Conservation (phyloP, 495 filamentous ascomycete genomes). For the Penicillium cosmopolitanum region DNA sequence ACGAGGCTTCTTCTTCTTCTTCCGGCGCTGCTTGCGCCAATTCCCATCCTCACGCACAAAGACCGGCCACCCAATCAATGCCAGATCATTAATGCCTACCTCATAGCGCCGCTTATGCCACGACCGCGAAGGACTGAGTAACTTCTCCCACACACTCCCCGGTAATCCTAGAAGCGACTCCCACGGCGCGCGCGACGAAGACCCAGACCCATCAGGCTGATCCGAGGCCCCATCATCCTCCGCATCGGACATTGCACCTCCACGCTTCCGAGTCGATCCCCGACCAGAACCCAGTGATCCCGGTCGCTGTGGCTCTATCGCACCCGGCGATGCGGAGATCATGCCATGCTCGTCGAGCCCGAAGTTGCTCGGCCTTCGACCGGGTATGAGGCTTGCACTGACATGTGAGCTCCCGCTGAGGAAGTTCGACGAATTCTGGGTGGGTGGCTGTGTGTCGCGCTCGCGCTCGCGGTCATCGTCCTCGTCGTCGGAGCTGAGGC, state of each 20-base stretch:
- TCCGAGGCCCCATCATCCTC: constrained; percentile 51
- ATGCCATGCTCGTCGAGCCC: constrained; percentile 40
- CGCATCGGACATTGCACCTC: constrained; percentile 40
- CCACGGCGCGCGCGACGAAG: constrained; percentile 63
- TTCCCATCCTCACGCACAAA: constrained; percentile 83
- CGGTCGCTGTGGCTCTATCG: constrained; percentile 39
- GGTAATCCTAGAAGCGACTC: constrained; percentile 77
- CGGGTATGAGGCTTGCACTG: constrained; percentile 27
- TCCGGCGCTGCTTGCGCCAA: constrained; percentile 76
- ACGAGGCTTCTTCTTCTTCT: constrained; percentile 57
- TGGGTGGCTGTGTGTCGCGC: constrained; percentile 12
- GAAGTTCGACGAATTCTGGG: background rate
- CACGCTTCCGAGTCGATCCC: constrained; percentile 42
- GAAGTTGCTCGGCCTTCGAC: constrained; percentile 44
- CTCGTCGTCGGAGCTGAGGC: constrained; percentile 53
- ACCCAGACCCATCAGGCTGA: constrained; percentile 54
- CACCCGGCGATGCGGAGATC: constrained; percentile 33
- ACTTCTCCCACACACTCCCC: constrained; percentile 76
- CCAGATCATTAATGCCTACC: constrained; percentile 78
- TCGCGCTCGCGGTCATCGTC: constrained; percentile 47
- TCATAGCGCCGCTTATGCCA: constrained; percentile 89
- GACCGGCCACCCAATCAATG: constrained; percentile 85
- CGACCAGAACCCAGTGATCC: constrained; percentile 47
- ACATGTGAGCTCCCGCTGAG: constrained; percentile 23
- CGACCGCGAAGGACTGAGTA: constrained; percentile 77